Base-by-base conservation (phyloP, 2,329 filamentous ascomycete genomes). In the Ilyonectria destructans region DNA sequence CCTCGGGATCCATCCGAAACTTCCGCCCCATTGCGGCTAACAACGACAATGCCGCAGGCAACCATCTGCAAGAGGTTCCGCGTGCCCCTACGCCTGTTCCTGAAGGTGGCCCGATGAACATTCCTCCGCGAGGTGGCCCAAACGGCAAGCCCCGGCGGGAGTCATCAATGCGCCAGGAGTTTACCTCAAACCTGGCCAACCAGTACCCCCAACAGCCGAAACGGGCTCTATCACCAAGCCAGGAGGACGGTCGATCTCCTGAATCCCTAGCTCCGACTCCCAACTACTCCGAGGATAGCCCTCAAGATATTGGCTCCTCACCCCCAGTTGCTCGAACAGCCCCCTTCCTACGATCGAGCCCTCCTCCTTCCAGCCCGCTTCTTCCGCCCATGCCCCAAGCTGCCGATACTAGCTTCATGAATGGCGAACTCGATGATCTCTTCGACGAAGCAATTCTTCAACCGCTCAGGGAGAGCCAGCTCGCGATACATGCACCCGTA, bases 231-330 rank as follows among this genome's bases (percentile, higher is more conserved):
- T 82, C 83, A 10, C 83, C 82, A 6, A 81, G 79, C 57, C 84
- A 84, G 66, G 86, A 88, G 56, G 87, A 85, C 58, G 80, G 77
- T n/a, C 84, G 85, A 7, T 90, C 88, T 4, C 88, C 88, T 8
- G 87, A 89, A 23, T 89, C 87, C 13, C 73, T 83, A 40, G 86
- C 81, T 0, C 85, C 83, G 15, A 89, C 88, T 1, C 87, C 87
- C 6, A 82, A 84, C 37, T 86, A 83, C 45, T 87, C 89, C 60
- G 88, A 86, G 59, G 86, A 92, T 63, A 97, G 94, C 59, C 92
- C 94, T 4, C 90, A 90, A 56, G 93, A 94, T 61, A 94, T 98
- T 74, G 93, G 93, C 1, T 98, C 96, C 0, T 98, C 96, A 4
- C 96, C 96, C 15, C 96, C 96, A 1, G 86, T 97, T 1, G 90